These are phyloP conservation scores for Volvox reticuliferus DNA, from an alignment of 139 green algal species.

Conservation along the genomic window DNA sequence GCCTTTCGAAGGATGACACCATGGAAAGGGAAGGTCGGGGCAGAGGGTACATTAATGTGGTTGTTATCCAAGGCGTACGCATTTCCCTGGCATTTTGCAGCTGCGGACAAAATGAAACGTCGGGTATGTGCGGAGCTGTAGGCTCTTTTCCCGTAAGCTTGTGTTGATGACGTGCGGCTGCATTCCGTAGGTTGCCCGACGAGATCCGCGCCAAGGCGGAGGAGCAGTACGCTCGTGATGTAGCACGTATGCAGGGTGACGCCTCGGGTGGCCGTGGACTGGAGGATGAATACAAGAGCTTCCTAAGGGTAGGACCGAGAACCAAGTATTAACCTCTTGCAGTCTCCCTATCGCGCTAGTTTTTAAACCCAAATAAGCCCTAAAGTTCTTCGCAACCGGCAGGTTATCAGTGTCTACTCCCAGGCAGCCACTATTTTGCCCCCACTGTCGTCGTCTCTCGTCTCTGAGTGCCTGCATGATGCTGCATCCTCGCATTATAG, in stretches of 20 bases:
- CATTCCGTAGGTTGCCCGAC: conserved; percentile 75
- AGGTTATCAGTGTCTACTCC: too few relatives aligned
- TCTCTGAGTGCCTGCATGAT: too few relatives aligned
- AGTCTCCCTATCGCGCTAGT: too few relatives aligned
- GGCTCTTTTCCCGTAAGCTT: not conserved
- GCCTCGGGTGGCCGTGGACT: conserved; percentile 57
- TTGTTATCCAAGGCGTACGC: not conserved
- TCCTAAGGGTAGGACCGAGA: conserved; percentile 87
- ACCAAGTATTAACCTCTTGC: too few relatives aligned
- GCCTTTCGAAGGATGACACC: too few relatives aligned
- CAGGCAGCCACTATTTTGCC: too few relatives aligned
- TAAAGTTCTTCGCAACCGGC: too few relatives aligned
- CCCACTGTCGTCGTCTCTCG: too few relatives aligned
- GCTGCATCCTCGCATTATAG: too few relatives aligned
- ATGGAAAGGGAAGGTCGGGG: not conserved
- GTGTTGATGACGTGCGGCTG: not conserved
- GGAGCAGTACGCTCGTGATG: conserved; percentile 84
- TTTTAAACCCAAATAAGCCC: too few relatives aligned
- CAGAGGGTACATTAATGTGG: not conserved
- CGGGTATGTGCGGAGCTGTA: too few relatives aligned
- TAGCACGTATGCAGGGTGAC: conserved; percentile 72
- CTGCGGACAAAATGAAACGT: too few relatives aligned
- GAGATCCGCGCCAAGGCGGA: conserved; percentile 80
- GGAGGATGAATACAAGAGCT: conserved; percentile 95
- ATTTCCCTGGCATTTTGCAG: not conserved